Percentiles rank a stretch among this genome's conserved stretches.
Evolutionary conservation across 345 rosid species (phyloP).

Genomic region (Turnera subulata): DNA sequence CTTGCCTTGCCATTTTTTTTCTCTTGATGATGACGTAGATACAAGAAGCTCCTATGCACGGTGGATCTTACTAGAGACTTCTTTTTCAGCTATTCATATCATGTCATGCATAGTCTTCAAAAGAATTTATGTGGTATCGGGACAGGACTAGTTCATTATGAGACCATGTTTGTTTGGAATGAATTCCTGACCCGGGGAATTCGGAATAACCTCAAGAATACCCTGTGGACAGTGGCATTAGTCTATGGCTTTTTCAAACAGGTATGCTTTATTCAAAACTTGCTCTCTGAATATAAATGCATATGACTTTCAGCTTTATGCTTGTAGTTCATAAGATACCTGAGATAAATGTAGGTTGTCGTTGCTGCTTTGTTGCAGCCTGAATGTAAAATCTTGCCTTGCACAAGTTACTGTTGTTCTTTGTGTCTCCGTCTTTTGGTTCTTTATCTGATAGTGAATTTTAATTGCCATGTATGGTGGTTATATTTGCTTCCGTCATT

Average conservation of each 20-base stretch:
- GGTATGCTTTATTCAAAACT: conserved; percentile 34
- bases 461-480: too few species aligned
- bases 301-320: neutral
- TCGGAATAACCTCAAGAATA: conserved; percentile 55
- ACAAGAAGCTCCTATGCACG: conserved; percentile 91
- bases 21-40: conserved; percentile 52
- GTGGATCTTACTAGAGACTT: conserved; percentile 96
- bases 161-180: conserved; percentile 94
- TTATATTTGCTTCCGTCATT: too few species aligned
- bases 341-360: too few species aligned
- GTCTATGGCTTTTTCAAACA: conserved; percentile 95
- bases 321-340: too few species aligned
- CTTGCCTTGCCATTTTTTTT: conserved; percentile 20
- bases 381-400: too few species aligned
- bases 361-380: too few species aligned
- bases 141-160: conserved; percentile 50
- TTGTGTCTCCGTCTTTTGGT: too few species aligned
- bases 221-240: conserved; percentile 87
- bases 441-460: too few species aligned
- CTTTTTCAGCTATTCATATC: conserved; percentile 95
- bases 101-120: conserved; percentile 82
- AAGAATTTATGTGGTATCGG: conserved; percentile 48
- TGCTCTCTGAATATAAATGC: neutral
- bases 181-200: conserved; percentile 78
- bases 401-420: too few species aligned